Percentiles rank a stretch among this genome's conserved stretches.
Conservation (phyloP, 108 stramenopile genomes). For the Asterionellopsis glacialis region DNA sequence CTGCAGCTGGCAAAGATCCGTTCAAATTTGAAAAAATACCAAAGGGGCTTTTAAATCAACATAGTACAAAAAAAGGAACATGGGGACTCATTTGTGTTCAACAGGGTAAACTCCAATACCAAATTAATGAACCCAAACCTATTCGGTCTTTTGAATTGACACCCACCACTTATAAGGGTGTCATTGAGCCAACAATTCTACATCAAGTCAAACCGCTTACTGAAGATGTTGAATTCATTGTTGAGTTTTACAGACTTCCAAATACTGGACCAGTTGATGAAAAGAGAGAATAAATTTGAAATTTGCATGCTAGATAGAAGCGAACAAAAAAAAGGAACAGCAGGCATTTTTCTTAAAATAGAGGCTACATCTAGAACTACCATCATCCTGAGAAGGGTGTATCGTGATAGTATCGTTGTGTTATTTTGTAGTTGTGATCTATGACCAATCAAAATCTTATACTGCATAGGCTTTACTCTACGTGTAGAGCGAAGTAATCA, state of each 20-base stretch:
- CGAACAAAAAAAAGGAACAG: no score
- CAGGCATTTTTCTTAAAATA: no score
- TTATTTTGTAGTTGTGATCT: no score
- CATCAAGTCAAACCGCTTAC: conserved; percentile 38
- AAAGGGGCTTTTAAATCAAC: conserved; percentile 34
- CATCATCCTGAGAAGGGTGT: no score
- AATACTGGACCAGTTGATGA: conserved; percentile 45
- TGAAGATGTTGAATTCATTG: conserved; percentile 49
- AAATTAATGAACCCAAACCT: conserved; percentile 1
- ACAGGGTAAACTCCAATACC: conserved; percentile 37
- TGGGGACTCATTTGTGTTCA: conserved; percentile 46
- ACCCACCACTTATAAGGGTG: conserved; percentile 14
- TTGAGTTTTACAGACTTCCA: conserved; percentile 47
- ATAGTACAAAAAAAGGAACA: conserved; percentile 53
- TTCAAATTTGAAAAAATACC: conserved; percentile 21
- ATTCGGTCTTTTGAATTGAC: conserved; percentile 4
- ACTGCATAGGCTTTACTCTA: no score
- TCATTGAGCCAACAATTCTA: conserved; percentile 35
- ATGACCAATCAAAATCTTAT: no score
- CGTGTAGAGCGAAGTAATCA: no score
- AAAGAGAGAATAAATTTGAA: conserved; percentile 31
- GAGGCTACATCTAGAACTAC: no score
- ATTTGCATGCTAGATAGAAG: no score
- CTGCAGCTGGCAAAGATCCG: no score
- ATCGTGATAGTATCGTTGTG: no score